Evolutionary conservation across 306 rosid genomes (phyloP), one percentile per base, ranked within the genome.

Genomic region (Macrotyloma uniflorum): DNA sequence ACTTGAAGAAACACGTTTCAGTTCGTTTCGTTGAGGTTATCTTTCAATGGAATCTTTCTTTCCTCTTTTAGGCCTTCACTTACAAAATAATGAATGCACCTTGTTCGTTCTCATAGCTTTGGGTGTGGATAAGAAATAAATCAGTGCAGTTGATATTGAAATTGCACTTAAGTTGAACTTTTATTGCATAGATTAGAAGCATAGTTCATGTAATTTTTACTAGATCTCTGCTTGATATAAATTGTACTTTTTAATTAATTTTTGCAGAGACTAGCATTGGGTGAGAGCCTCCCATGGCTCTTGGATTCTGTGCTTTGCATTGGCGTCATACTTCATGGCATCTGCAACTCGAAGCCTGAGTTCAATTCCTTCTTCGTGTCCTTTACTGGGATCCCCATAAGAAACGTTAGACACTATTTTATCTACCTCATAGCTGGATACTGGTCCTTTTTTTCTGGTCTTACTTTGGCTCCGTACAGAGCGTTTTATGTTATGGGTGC

Each of bases 311-410:
- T 86, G 77, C 93, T 93, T 80, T 86, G 88, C 85, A 79, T 82
- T 3, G 93, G 99, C 26, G 86, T 91, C 85, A 91, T 95, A 83
- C 93, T 95, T 84, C 98, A 95, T 59, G 97, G 98, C 24, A 64
- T 91, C 67, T 90, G 89, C 88, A 88, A 75, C 30, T 82, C 96
- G 13, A 91, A 86, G 80, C 99, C 97, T 0, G 90, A 90, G 79
- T 86, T 86, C 81, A 92, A 87, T 85, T 90, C 91, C 53, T 88
- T 72, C 80, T 51, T 61, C 62, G 68, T 92, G 72, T 88, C 92
- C 66, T 67, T 86, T 40, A 80, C 86, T 1, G 86, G 89, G 67
- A 11, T 85, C 15, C 88, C 89, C 12, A 46, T 81, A 75, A 55
- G 54, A 70, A 88, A 88, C 82, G 82, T 91, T 78, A 84, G 87